phyloP scores from a whole-genome alignment of 169 alveolate species.

The Eimeria praecox region DNA sequence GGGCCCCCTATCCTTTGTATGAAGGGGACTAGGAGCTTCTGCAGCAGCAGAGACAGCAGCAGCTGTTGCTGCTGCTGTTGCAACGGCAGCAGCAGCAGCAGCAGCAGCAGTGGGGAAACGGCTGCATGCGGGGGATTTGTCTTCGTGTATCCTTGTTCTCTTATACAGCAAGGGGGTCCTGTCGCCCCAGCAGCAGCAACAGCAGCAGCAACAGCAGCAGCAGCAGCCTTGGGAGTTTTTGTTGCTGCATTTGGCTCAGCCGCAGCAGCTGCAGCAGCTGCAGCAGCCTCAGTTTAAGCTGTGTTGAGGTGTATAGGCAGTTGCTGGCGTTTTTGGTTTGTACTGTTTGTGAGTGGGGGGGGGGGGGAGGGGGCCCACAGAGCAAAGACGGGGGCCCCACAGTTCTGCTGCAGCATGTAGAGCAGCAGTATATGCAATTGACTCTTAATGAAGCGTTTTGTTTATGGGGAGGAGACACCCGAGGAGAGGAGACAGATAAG shows the following conservation, averaged over 20 bases:
- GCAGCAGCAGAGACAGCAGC: not conserved
- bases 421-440: conserved; percentile 6
- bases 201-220: conserved; percentile 24
- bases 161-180: too few species aligned
- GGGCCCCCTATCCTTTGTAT: not conserved
- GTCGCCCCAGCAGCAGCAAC: conserved; percentile 6
- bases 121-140: conserved; percentile 2
- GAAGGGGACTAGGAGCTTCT: not conserved
- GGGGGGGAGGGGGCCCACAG: not conserved
- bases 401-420: not conserved
- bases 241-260: not conserved
- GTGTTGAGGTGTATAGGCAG: conserved; percentile 13
- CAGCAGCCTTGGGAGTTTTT: not conserved
- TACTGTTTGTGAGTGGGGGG: not conserved
- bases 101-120: not conserved
- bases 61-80: not conserved
- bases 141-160: not conserved
- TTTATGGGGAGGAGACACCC: not conserved
- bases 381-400: not conserved
- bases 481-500: too few species aligned
- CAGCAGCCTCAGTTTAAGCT: not conserved
- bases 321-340: not conserved
- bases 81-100: conserved; percentile 32
- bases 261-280: conserved; percentile 25
- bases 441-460: not conserved